Evolutionary conservation across 306 rosid species (phyloP).

Genomic region (Prunus persica): DNA sequence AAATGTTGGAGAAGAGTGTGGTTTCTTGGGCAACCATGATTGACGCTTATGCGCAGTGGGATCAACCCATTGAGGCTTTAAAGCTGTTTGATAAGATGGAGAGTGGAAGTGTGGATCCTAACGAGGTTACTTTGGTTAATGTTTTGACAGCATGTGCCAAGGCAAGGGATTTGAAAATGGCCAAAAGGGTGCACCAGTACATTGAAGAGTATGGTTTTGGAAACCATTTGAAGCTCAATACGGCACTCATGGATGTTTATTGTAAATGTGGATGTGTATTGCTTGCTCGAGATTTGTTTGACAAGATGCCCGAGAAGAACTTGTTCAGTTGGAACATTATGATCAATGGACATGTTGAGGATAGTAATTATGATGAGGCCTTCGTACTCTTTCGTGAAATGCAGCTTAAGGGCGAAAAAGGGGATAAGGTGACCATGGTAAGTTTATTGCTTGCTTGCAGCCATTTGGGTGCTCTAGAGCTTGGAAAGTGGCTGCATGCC

Average conservation of each 20-base stretch:
- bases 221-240: conserved; percentile 9
- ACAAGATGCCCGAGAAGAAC: conserved; percentile 16
- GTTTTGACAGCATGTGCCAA: conserved; percentile 17
- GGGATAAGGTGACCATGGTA: conserved; percentile 21
- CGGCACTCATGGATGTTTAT: conserved; percentile 27
- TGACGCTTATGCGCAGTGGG: conserved; percentile 22
- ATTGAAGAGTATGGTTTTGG: conserved; percentile 14
- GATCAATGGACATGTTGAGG: conserved; percentile 26
- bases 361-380: conserved; percentile 17
- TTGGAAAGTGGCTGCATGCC: conserved; percentile 30
- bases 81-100: conserved; percentile 13
- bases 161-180: conserved; percentile 19
- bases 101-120: conserved; percentile 5
- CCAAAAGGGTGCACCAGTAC: conserved; percentile 15
- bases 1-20: conserved; percentile 22
- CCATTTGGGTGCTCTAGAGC: conserved; percentile 29
- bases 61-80: conserved; percentile 13
- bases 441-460: conserved; percentile 29
- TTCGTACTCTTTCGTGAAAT: conserved; percentile 19
- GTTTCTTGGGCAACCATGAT: conserved; percentile 36
- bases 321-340: conserved; percentile 28
- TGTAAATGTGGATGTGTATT: conserved; percentile 22
- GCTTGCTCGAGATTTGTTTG: conserved; percentile 21
- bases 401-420: conserved; percentile 27
- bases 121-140: conserved; percentile 24